Conservation (phyloP, 169 alveolate genomes). For the Amoebophrya sp. region DNA sequence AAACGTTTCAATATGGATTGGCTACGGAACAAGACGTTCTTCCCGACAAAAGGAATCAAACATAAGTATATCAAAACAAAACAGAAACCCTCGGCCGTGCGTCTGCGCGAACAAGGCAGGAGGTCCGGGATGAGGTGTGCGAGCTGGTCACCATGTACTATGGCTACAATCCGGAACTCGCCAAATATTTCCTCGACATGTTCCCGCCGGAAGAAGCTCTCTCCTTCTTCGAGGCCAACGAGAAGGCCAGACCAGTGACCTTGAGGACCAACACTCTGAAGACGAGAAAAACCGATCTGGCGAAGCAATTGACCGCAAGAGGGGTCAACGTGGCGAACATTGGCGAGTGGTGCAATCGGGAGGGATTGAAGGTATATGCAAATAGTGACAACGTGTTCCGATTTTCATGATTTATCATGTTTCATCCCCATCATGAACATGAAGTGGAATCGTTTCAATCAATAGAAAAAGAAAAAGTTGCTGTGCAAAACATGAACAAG, state of each 20-base stretch:
- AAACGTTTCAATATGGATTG: no score
- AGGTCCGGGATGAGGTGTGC: slow-evolving; percentile 54
- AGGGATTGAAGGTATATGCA: not conserved
- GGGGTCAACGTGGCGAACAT: slow-evolving; percentile 77
- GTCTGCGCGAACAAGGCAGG: slow-evolving; percentile 42
- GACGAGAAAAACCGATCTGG: slow-evolving; percentile 78
- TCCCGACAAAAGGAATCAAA: no score
- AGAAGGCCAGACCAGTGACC: slow-evolving; percentile 71
- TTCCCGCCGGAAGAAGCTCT: slow-evolving; percentile 74
- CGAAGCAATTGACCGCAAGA: slow-evolving; percentile 70
- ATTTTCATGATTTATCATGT: not conserved
- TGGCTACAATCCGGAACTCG: slow-evolving; percentile 76
- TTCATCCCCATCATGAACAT: not conserved
- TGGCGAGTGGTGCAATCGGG: slow-evolving; percentile 64
- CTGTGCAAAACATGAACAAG: no score
- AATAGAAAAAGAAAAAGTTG: no score
- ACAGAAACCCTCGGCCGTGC: not conserved
- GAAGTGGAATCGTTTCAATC: not conserved
- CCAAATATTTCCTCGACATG: slow-evolving; percentile 64
- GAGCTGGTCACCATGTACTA: slow-evolving; percentile 65
- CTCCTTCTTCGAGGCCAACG: slow-evolving; percentile 81
- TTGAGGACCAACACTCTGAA: slow-evolving; percentile 75
- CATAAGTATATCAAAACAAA: not conserved
- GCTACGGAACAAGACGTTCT: no score
- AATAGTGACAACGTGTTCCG: not conserved